Evolutionary conservation across 495 filamentous ascomycete genomes (phyloP), one percentile per base, ranked within the genome.

Genomic region (Penicillium longicatenatum): DNA sequence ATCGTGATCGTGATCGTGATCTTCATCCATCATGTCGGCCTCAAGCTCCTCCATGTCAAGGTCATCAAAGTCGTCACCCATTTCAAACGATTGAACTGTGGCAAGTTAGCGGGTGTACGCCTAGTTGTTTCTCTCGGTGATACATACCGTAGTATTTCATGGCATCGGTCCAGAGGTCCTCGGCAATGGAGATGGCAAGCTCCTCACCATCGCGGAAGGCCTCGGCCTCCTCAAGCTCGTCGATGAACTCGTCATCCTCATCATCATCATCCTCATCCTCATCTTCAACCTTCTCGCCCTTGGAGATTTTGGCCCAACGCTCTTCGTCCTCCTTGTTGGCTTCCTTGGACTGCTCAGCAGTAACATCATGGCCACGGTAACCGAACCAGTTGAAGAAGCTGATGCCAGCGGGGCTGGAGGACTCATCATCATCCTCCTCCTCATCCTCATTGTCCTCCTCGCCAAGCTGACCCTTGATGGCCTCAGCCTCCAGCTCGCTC

Each of bases 351-450:
- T 93, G 85, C 72, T 89, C 88, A 11, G 85, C 89, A 19, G 82
- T 82, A 60, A 93, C 74, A 44, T 79, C 76, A 47, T 79, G 71
- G 22, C 89, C 85, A 33, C 83, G 80, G 78, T 82, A 97, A 41
- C 86, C 89, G 68, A 98, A 97, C 84, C 85, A 92, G 39, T 85
- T 81, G 70, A 97, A 98, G 79, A 98, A 96, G 75, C 86, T 91
- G 14, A 81, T 66, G 1, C 82, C 82, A 16, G 82, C 81, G 41
- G 86, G 79, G 31, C 82, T 80, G 53, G 76, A 71, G 60, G 76
- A 70, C 6, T 72, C 70, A 49, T 77, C 72, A 60, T 76, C 78
- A 54, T 84, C 79, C 53, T 83, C 81, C 30, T 80, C 70, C 3
- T 77, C 72, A 60, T 76, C 78, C 52, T 84, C 79, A 51, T 83